Base-by-base conservation (phyloP, 495 filamentous ascomycete species). In the Halenospora varia region DNA sequence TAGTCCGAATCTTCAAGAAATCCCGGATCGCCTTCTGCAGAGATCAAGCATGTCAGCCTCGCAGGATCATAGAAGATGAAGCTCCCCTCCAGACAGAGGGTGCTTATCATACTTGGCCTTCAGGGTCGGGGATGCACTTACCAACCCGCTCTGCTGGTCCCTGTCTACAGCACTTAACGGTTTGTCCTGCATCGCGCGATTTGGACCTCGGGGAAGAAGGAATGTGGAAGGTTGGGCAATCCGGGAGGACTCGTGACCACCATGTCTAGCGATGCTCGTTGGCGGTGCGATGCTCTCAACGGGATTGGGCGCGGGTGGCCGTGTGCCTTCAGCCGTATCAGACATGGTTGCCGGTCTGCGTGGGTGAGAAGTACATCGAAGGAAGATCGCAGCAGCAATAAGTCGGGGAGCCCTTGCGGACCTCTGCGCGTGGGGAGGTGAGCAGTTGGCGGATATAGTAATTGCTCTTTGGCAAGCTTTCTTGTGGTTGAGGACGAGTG, bases 1-100 rank as follows among this genome's bases (percentile, higher is more conserved):
- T 96, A 35, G 88, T 97, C 61, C 94, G 87, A 60, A 96, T 88
- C 72, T 93, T 96, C 65, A 99, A 82, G 76, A 99, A 99, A 64
- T 96, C 90, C 71, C 94, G 88, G 68, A 99, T 89, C 55, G 88
- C 86, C 75, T 83, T 83, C 92, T 97, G 72, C 40, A 55, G 29
- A 2, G 25, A 20, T 20, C 19, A 54, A 59, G 40, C 25, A 50
- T 39, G 59, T 67, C 59, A 67, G 65, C 61, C 61, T 64, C 53
- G 62, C 47, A 29, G 42, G n/a, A 24, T 48, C 41, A 63, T 66
- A 20, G 15, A 53, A 39, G 19, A 49, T 8, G 47, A 25, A 24
- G 20, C 20, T 25, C 2, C 15, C 42, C 42, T n/a, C 17, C 42
- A 4, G 8, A 17, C 8, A 4, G 15, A 8, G 19, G 13, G 17